Conservation (phyloP, 179 eudicot genomes). For the Beta lomatogona region DNA sequence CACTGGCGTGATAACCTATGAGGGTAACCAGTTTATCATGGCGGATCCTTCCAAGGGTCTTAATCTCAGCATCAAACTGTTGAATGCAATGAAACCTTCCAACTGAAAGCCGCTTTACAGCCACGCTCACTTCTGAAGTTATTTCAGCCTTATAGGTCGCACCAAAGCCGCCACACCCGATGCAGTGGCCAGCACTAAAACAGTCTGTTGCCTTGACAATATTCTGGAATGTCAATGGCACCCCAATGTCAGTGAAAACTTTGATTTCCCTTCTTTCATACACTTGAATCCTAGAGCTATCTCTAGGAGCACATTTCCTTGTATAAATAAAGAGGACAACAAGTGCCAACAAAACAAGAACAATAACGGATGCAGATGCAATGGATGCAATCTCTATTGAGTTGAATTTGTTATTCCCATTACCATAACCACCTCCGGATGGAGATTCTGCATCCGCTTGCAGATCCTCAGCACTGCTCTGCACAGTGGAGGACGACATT, state of each 20-base stretch:
- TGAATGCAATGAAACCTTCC: slow-evolving; percentile 61
- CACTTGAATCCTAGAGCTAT: slow-evolving; percentile 42
- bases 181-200: slow-evolving; percentile 60
- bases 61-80: slow-evolving; percentile 70
- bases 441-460: slow-evolving; percentile 35
- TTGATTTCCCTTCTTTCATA: slow-evolving; percentile 45
- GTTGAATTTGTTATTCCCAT: slow-evolving; percentile 30
- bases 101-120: slow-evolving; percentile 62
- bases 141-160: slow-evolving; percentile 67
- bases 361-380: slow-evolving; percentile 46
- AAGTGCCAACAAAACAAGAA: slow-evolving; percentile 48
- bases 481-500: slow-evolving; percentile 35
- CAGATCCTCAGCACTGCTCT: slow-evolving; percentile 35
- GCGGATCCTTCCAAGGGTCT: slow-evolving; percentile 52
- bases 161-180: slow-evolving; percentile 76
- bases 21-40: slow-evolving; percentile 64
- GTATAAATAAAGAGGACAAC: slow-evolving; percentile 45
- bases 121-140: slow-evolving; percentile 49
- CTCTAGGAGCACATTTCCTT: slow-evolving; percentile 42
- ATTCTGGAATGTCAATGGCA: slow-evolving; percentile 52
- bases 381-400: slow-evolving; percentile 50
- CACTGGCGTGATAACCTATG: slow-evolving; percentile 62
- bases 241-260: slow-evolving; percentile 57
- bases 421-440: slow-evolving; percentile 19
- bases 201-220: slow-evolving; percentile 60